Evolutionary conservation across 768 basidiomycete genomes (phyloP).

Genomic region (Xerocomellus amylosporus): DNA sequence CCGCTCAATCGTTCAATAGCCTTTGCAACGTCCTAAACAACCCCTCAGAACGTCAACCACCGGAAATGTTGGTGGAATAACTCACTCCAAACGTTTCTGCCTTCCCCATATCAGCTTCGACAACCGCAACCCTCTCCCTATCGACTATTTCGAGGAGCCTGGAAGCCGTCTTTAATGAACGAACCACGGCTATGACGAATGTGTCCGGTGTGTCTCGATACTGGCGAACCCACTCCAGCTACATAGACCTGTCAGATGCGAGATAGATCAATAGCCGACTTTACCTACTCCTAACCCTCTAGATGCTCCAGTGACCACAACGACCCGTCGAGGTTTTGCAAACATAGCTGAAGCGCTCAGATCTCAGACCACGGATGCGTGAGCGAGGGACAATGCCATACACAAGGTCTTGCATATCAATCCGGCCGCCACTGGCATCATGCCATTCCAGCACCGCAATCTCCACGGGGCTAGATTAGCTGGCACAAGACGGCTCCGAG

Average conservation of each 20-base stretch:
- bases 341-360: neutral
- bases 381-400: neutral
- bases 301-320: conserved; percentile 7
- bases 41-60: neutral
- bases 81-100: conserved; percentile 1
- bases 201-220: neutral
- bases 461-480: neutral
- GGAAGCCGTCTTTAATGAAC: conserved; percentile 1
- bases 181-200: conserved; percentile 3
- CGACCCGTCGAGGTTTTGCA: neutral
- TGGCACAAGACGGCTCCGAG: neutral
- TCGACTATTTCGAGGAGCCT: neutral
- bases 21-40: neutral
- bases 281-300: conserved; percentile 5
- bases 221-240: conserved; percentile 5
- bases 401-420: neutral
- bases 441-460: neutral
- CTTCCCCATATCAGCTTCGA: conserved; percentile 4
- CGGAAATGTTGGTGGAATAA: neutral
- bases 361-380: neutral
- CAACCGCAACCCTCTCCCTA: neutral
- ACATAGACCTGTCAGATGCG: neutral
- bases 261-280: neutral
- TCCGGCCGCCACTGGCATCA: neutral
- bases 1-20: neutral